Percentiles rank a stretch among this genome's conserved stretches.
These are phyloP conservation scores for Xerocomellus intermedius DNA, from an alignment of 768 basidiomycete genomes.

Conservation along the genomic window DNA sequence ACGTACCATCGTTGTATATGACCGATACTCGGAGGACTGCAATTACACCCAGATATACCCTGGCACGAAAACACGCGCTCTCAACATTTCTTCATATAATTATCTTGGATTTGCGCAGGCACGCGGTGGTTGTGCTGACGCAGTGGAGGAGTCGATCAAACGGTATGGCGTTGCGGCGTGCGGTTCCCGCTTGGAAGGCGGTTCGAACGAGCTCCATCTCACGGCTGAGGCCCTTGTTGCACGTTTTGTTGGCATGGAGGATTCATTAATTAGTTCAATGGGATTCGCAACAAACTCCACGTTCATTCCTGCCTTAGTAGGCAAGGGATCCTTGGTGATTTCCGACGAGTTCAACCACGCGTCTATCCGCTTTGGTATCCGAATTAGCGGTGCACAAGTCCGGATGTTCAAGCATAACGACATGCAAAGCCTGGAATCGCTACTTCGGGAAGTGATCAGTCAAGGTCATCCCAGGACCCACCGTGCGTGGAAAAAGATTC, in stretches of 20 bases:
- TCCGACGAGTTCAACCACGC: conserved; percentile 98
- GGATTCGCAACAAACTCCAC: conserved; percentile 97
- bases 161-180: conserved; percentile 79
- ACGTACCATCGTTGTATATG: conserved; percentile 82
- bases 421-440: conserved; percentile 73
- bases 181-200: conserved; percentile 79
- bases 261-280: conserved; percentile 89
- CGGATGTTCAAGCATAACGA: conserved; percentile 98
- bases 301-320: conserved; percentile 85
- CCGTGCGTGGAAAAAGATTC: conserved; percentile 97
- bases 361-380: conserved; percentile 89
- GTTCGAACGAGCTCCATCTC: conserved; percentile 81
- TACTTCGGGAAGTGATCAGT: conserved; percentile 88
- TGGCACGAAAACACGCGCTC: conserved; percentile 78
- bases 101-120: conserved; percentile 98
- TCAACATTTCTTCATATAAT: conserved; percentile 98
- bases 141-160: conserved; percentile 79
- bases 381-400: conserved; percentile 84
- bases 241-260: conserved; percentile 86
- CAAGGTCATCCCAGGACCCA: conserved; percentile 98
- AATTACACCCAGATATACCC: conserved; percentile 75
- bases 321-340: conserved; percentile 90
- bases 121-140: conserved; percentile 90
- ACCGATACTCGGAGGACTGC: conserved; percentile 81
- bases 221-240: conserved; percentile 85